A percentile compares a stretch with the other conserved stretches of the same genome.
Evolutionary conservation across 2,329 filamentous ascomycete species (phyloP).

Genomic region (Onygenales sp.): DNA sequence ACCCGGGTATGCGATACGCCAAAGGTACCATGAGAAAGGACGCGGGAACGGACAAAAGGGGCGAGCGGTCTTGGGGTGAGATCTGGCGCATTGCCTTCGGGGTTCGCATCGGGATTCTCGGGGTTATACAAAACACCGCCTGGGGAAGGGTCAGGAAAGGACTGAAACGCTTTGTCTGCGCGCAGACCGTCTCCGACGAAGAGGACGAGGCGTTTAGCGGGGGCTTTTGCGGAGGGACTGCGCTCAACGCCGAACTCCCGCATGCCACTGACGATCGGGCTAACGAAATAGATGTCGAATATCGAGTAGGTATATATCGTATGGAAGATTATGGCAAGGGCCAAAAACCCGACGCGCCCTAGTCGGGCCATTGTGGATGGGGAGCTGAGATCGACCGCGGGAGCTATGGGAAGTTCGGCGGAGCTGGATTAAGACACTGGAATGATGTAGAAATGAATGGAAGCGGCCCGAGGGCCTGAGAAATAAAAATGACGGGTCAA

Average conservation of each 20-base stretch:
- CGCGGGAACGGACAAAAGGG: conserved; percentile 80
- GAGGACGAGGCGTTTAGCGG: conserved; percentile 81
- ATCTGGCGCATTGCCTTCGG: conserved; percentile 51
- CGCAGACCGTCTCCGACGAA: conserved; percentile 96
- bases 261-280: conserved; percentile 95
- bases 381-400: not conserved
- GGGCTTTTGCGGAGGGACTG: conserved; percentile 51
- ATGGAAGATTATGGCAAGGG: conserved; percentile 85
- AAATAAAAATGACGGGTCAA: too few relatives aligned
- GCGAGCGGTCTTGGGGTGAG: conserved; percentile 70
- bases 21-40: conserved; percentile 85
- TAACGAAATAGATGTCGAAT: conserved; percentile 98
- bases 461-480: too few relatives aligned
- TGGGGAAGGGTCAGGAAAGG: conserved; percentile 75
- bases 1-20: conserved; percentile 95
- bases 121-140: conserved; percentile 8
- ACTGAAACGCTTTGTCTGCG: conserved; percentile 96
- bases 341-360: conserved; percentile 71
- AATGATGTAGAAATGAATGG: not conserved
- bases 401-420: not conserved
- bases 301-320: conserved; percentile 90
- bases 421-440: not conserved
- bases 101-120: conserved; percentile 19
- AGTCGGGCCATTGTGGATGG: conserved; percentile 39
- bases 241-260: conserved; percentile 63